Base-by-base conservation (phyloP, 805 yeast species). In the Jamesozyma hellenica region DNA sequence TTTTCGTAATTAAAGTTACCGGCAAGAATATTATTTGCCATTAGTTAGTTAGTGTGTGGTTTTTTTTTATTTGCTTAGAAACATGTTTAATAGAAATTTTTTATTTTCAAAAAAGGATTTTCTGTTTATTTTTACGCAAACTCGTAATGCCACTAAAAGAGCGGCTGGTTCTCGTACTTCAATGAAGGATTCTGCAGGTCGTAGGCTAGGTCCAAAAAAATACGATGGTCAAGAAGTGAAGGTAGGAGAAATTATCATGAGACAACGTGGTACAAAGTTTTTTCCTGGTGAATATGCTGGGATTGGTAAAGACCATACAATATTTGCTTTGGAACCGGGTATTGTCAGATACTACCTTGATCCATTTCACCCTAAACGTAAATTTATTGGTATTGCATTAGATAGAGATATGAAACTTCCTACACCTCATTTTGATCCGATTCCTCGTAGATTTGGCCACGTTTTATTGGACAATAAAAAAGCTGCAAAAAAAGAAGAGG, bases 101-200 rank as follows among this genome's bases (percentile, higher is more conserved):
- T 14, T 28, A 9, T 29, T 29, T 25, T 10, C 25, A 18, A 28
- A 18, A 13, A 39, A 31, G 27, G 32, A 34, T 6, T 15, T 37
- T 34, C 35, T 27, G 28, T 15, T 30, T 15, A 38, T 53, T 16
- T 39, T 48, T 13, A 49, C 49, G 23, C 71, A 67, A 41, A 75
- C 86, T 12, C 86, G 98, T 72, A 77, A 77, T 16, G 95, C 98
- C 21, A 86, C 96, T 13, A 92, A 92, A 64, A 82, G 79, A 59
- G 96, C 92, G 7, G 86, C 94, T 16, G 96, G 96, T 51, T 86
- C 96, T n/a, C 83, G 78, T 64, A 83, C 96, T 14, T 83, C 82
- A 49, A 88, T 82, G 77, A 81, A 82, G 58, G 96, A 88, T 61
- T 88, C 98, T 13, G 86, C 86, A 3, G 98, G 98, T 68, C 78